Base-by-base conservation (phyloP, 257 asterid genomes). In the Przewalskia tangutica region DNA sequence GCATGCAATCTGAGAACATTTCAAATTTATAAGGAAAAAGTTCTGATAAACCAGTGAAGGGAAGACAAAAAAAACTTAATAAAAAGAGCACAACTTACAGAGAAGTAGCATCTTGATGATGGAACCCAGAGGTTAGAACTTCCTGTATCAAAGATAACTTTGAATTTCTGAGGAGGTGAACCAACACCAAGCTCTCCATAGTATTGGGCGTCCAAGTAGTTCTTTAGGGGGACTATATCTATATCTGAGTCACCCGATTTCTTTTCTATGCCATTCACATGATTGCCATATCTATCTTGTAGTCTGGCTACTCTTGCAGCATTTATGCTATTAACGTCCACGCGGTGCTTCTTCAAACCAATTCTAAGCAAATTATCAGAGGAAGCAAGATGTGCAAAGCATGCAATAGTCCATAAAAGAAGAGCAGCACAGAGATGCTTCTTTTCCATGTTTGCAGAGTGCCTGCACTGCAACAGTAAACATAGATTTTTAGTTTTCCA, bases 111-210 rank as follows among this genome's bases (percentile, higher is more conserved):
- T 86, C 89, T 93, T 1, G 98, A 78, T 8, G 99, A 96, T 11
- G 99, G 99, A 81, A 96, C 97, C 99, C 99, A 96, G 13, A 96
- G 93, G 84, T 96, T 92, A 71, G 99, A 93, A 81, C 99, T 96
- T 81, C 99, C 99, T 3, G 98, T 96, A 79, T 96, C 99, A 81
- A 94, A 96, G 81, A 96, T 85, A 85, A 96, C 97, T 8, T 90
- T 91, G 77, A 96, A 96, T 1, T 85, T 94, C 91, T 96, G 99
- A 65, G 99, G 93, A 2, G 99, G 99, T 7, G 99, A 84, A 80
- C 99, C 99, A 27, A 96, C 89, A 67, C 89, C 86, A 77, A 96
- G 94, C 90, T 90, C 97, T 75, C 99, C 99, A 83, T 89, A 96
- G 86, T 94, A 96, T 70, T 96, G 99, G 13, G 99, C 99, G 89